Percentiles rank a stretch among this genome's conserved stretches.
phyloP scores from a whole-genome alignment of 257 asterid species.

The Forsythia suspensa region DNA sequence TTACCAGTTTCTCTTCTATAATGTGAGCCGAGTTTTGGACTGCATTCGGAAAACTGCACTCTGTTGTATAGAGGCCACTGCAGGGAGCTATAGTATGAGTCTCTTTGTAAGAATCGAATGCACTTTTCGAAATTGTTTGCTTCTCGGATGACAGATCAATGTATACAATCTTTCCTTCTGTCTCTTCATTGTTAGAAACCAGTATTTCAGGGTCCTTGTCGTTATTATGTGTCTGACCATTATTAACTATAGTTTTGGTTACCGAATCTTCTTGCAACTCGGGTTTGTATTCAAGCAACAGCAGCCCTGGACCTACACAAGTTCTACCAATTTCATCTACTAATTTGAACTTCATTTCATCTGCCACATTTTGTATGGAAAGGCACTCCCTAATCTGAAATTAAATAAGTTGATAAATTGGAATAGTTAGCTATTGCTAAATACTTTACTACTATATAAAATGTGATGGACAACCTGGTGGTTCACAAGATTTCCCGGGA shows the following conservation, averaged over 20 bases:
- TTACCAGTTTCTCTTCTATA: background rate
- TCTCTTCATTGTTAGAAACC: conserved; percentile 1
- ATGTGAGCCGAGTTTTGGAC: background rate
- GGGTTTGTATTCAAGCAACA: conserved; percentile 54
- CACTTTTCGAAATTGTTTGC: conserved; percentile 10
- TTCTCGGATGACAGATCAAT: conserved; percentile 24
- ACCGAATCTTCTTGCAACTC: conserved; percentile 34
- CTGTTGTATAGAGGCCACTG: too few species aligned
- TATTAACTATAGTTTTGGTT: conserved; percentile 12
- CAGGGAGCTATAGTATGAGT: too few species aligned
- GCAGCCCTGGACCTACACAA: conserved; percentile 39
- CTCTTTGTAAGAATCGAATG: background rate
- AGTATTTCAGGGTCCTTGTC: background rate
- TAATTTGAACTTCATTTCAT: conserved; percentile 55
- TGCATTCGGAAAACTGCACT: background rate
- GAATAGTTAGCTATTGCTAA: background rate
- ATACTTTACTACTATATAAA: background rate
- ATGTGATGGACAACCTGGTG: conserved; percentile 43
- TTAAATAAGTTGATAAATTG: background rate
- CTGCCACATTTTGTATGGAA: conserved; percentile 39
- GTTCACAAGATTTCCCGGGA: conserved; percentile 67
- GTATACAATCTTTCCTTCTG: conserved; percentile 19
- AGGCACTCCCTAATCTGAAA: conserved; percentile 52
- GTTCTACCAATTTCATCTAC: conserved; percentile 55
- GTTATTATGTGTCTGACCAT: background rate